Conservation (phyloP, 2,329 filamentous ascomycete species). For the Aspergillus viridinutans region DNA sequence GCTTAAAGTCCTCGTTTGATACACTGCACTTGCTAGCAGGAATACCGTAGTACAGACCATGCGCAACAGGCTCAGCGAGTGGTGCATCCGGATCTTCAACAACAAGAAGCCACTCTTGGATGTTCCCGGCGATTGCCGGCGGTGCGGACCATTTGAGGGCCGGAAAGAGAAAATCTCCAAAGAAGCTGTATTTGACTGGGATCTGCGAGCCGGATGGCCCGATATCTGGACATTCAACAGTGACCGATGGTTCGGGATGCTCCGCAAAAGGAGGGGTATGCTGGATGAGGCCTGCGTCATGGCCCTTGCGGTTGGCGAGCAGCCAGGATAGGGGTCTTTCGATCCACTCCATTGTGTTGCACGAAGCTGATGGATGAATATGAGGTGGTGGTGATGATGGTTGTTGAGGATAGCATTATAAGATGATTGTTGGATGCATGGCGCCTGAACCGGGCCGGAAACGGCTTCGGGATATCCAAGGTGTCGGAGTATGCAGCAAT, state of each 20-base stretch:
- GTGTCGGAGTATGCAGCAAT: background rate
- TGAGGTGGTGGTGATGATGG: too few relatives aligned
- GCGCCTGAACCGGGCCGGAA: background rate
- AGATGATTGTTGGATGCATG: background rate
- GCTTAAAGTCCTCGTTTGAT: slow-evolving; percentile 36
- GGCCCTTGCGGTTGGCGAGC: too few relatives aligned
- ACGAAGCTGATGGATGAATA: too few relatives aligned
- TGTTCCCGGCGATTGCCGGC: slow-evolving; percentile 15
- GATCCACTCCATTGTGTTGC: too few relatives aligned
- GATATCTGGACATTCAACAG: too few relatives aligned
- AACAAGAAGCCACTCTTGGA: slow-evolving; percentile 48
- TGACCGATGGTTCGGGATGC: too few relatives aligned
- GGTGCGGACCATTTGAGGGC: slow-evolving; percentile 39
- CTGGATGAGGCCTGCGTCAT: too few relatives aligned
- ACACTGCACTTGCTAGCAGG: slow-evolving; percentile 31
- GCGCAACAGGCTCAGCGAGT: slow-evolving; percentile 43
- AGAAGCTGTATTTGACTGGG: too few relatives aligned
- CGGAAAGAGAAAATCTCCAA: slow-evolving; percentile 30
- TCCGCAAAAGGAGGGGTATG: too few relatives aligned
- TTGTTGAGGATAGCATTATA: background rate
- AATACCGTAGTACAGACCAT: slow-evolving; percentile 45
- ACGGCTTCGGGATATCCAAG: background rate
- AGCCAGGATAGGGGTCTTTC: too few relatives aligned
- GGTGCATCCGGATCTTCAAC: slow-evolving; percentile 48
- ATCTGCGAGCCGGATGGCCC: too few relatives aligned